These are phyloP conservation scores for Dalbergia cultrata DNA, from an alignment of 306 rosid genomes.

Conservation along the genomic window DNA sequence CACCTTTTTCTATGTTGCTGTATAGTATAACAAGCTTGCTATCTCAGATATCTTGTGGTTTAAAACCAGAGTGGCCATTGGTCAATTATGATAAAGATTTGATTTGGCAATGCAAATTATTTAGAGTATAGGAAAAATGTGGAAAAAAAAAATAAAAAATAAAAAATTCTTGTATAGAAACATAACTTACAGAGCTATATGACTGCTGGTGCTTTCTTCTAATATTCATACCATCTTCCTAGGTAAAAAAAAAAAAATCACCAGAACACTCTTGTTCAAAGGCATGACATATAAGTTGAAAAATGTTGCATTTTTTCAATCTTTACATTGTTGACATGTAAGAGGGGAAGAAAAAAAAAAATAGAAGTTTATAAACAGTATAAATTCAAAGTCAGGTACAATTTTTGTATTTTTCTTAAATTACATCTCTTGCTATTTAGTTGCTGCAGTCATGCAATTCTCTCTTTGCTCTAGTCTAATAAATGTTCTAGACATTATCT, in stretches of 20 bases:
- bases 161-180: neutral
- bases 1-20: neutral
- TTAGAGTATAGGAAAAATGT: neutral
- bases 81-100: constrained; percentile 10
- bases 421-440: neutral
- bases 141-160: neutral
- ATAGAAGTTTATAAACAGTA: neutral
- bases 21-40: constrained; percentile 5
- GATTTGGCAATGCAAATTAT: neutral
- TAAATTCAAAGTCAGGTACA: neutral
- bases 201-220: neutral
- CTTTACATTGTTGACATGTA: neutral
- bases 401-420: neutral
- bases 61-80: constrained; percentile 16
- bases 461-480: neutral
- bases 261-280: neutral
- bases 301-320: neutral
- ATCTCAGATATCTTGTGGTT: neutral
- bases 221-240: neutral
- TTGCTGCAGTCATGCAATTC: constrained; percentile 3
- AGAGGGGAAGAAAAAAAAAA: neutral
- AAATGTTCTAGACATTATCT: constrained; percentile 10
- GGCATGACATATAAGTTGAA: neutral
- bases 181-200: neutral
- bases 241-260: neutral